These are phyloP conservation scores for Penicillium brevicompactum DNA, from an alignment of 2,329 filamentous ascomycete species.

Conservation along the genomic window DNA sequence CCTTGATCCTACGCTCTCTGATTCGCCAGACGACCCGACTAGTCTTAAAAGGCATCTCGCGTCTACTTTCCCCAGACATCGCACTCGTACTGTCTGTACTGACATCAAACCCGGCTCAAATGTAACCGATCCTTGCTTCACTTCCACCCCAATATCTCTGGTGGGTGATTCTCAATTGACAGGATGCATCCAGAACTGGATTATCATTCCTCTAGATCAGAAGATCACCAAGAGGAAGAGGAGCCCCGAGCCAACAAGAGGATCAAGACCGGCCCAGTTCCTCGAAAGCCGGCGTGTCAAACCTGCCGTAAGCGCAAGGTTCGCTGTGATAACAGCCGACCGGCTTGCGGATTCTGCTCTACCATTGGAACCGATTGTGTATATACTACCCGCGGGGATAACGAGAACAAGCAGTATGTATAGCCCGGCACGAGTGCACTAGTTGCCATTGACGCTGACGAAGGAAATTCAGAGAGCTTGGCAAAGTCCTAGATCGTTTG, in stretches of 20 bases:
- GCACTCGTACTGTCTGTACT: no score
- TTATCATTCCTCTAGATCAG: conserved; percentile 21
- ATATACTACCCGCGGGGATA: conserved; percentile 19
- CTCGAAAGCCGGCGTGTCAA: conserved; percentile 26
- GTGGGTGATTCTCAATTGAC: background rate
- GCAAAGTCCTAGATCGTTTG: conserved; percentile 16
- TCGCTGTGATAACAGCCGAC: conserved; percentile 28
- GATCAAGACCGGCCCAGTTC: background rate
- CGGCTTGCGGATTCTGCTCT: conserved; percentile 23
- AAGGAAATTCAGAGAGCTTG: background rate
- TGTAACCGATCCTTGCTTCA: no score
- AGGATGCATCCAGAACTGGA: background rate
- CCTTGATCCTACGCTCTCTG: no score
- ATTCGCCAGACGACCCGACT: no score
- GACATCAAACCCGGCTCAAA: no score
- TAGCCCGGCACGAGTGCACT: background rate
- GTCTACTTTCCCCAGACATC: no score
- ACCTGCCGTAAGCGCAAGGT: conserved; percentile 30
- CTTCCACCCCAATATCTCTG: no score
- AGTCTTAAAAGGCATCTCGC: no score
- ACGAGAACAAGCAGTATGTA: conserved; percentile 1
- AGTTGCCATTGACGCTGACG: background rate
- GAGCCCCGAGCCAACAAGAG: background rate
- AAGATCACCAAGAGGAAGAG: conserved; percentile 45
- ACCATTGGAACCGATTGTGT: conserved; percentile 20